Percentiles rank a stretch among this genome's conserved stretches.
phyloP scores from a whole-genome alignment of 768 basidiomycete genomes.

The Pholiota molesta region DNA sequence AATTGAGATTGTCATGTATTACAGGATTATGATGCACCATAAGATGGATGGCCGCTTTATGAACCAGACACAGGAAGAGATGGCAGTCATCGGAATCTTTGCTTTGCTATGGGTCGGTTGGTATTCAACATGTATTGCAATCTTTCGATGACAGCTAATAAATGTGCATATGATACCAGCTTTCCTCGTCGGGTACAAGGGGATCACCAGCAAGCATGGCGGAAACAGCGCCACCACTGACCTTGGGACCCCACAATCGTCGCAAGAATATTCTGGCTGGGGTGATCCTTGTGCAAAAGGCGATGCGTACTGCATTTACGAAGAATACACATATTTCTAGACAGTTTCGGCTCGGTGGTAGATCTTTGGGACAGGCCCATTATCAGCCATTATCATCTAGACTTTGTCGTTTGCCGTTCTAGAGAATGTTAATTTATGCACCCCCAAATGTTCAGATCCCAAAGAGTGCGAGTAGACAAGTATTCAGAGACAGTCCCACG shows the following conservation, averaged over 20 bases:
- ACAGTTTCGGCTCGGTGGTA: background rate
- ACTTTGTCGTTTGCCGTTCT: background rate
- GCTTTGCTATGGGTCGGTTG: constrained; percentile 80
- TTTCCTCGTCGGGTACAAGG: constrained; percentile 47
- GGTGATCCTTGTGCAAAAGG: constrained; percentile 54
- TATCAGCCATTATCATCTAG: background rate
- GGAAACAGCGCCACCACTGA: constrained; percentile 25
- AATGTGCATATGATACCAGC: constrained; percentile 26
- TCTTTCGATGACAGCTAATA: background rate
- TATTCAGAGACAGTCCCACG: background rate
- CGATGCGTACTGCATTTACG: constrained; percentile 69
- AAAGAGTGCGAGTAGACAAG: background rate
- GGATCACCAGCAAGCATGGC: constrained; percentile 32
- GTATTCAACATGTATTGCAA: constrained; percentile 21
- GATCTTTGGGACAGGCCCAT: background rate
- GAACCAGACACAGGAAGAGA: constrained; percentile 74
- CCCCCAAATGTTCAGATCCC: background rate
- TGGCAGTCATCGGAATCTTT: constrained; percentile 69
- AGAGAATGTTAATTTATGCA: background rate
- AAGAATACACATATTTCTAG: constrained; percentile 50
- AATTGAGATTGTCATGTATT: background rate
- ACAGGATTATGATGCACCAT: constrained; percentile 71
- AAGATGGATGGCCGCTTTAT: constrained; percentile 60
- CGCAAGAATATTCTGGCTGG: constrained; percentile 19
- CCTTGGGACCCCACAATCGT: constrained; percentile 14